A percentile compares a stretch with the other conserved stretches of the same genome.
These are phyloP conservation scores for Microascus cirrosus DNA, from an alignment of 2,329 filamentous ascomycete genomes.

Conservation along the genomic window DNA sequence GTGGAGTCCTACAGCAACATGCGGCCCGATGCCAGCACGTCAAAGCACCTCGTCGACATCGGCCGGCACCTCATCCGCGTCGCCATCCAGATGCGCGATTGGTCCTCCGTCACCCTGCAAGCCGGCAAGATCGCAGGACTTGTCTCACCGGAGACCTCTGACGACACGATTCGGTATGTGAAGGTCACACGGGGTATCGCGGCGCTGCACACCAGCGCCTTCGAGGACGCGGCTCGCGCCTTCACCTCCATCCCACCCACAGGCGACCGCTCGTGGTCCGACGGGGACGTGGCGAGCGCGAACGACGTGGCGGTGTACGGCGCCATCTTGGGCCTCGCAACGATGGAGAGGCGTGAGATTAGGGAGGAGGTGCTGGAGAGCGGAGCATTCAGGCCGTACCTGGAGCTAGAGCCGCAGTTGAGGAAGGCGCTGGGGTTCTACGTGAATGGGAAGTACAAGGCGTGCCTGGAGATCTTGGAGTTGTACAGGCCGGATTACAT, in stretches of 20 bases:
- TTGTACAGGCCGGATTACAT: slow-evolving; percentile 75
- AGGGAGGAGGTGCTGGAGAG: slow-evolving; percentile 72
- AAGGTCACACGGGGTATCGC: slow-evolving; percentile 34
- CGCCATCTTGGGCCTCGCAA: slow-evolving; percentile 78
- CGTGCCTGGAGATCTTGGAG: slow-evolving; percentile 73
- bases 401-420: slow-evolving; percentile 89
- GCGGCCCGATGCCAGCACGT: slow-evolving; percentile 79
- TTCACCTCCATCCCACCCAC: slow-evolving; percentile 5
- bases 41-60: slow-evolving; percentile 75
- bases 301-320: slow-evolving; percentile 93
- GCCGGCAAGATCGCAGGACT: slow-evolving; percentile 51
- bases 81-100: slow-evolving; percentile 66
- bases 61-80: slow-evolving; percentile 68
- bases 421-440: slow-evolving; percentile 84
- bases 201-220: slow-evolving; percentile 43
- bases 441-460: slow-evolving; percentile 79
- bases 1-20: slow-evolving; percentile 74
- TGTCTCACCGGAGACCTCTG: slow-evolving; percentile 31
- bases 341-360: slow-evolving; percentile 70
- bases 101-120: slow-evolving; percentile 53
- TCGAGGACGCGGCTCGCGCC: slow-evolving; percentile 16
- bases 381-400: slow-evolving; percentile 67
- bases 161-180: slow-evolving; percentile 10
- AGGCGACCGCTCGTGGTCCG: neutral
- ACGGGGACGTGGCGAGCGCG: slow-evolving; percentile 53